phyloP scores from a whole-genome alignment of 2,329 filamentous ascomycete genomes.

The Xylariaceae sp. region DNA sequence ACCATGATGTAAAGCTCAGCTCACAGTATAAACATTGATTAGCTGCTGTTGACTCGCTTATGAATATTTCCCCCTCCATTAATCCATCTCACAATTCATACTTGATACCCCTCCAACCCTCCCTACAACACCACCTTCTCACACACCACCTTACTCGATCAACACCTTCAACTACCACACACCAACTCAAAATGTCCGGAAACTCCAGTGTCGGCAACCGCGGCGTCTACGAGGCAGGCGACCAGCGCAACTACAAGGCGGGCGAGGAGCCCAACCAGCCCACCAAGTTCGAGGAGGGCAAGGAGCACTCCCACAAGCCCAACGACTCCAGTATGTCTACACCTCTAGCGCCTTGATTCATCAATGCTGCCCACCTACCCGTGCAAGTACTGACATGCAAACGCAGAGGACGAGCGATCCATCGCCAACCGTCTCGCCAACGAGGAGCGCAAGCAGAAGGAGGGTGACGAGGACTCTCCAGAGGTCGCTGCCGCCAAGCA shows the following conservation, averaged over 20 bases:
- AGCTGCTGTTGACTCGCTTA: no score
- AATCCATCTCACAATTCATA: not conserved
- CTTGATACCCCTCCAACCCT: not conserved
- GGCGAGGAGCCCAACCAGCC: constrained; percentile 44
- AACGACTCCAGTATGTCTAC: constrained; percentile 65
- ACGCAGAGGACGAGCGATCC: constrained; percentile 62
- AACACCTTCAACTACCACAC: constrained; percentile 1
- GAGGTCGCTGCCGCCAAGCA: constrained; percentile 45
- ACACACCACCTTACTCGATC: no score
- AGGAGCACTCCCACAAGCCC: constrained; percentile 62
- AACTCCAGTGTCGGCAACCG: constrained; percentile 64
- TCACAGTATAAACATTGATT: no score
- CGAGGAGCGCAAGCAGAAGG: constrained; percentile 42
- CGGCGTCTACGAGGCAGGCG: constrained; percentile 68
- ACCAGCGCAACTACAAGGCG: constrained; percentile 64
- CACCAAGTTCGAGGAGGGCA: constrained; percentile 67
- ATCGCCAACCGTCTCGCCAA: constrained; percentile 68
- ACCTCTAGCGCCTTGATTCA: no score
- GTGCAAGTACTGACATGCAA: not conserved
- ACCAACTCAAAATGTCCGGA: constrained; percentile 30
- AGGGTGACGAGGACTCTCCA: constrained; percentile 41
- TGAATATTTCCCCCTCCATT: no score
- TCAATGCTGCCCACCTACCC: no score
- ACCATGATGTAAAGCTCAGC: no score
- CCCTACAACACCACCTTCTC: no score